Evolutionary conservation across 192 early-diverging fungal genomes (phyloP).

Genomic region (Coemansia sp.): DNA sequence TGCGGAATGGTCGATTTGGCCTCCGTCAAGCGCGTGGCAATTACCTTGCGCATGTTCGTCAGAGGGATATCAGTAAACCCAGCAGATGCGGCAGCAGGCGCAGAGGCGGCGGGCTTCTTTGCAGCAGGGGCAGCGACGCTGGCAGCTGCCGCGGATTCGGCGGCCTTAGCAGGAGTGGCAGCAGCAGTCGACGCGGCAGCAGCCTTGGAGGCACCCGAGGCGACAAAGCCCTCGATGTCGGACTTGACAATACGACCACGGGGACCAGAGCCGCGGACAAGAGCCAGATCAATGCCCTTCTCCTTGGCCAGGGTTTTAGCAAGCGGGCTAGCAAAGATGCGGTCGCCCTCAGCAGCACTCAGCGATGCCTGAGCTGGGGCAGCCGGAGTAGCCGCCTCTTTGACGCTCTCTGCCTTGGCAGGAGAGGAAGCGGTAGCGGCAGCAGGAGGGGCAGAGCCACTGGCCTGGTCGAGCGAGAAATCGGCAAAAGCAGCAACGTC

Average conservation of each 20-base stretch:
- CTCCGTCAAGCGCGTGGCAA: conserved; percentile 75
- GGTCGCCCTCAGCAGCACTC: conserved; percentile 43
- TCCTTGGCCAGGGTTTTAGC: conserved; percentile 88
- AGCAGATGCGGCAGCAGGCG: conserved; percentile 24
- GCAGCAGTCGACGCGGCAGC: conserved; percentile 45
- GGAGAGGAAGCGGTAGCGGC: conserved; percentile 7
- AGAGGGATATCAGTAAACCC: conserved; percentile 75
- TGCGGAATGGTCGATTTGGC: conserved; percentile 77
- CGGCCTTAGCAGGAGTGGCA: conserved; percentile 20
- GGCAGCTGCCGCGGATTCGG: background rate
- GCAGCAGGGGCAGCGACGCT: conserved; percentile 29
- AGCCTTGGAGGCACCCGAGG: conserved; percentile 27
- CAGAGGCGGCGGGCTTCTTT: conserved; percentile 53
- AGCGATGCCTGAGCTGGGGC: conserved; percentile 29
- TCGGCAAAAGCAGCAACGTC: conserved; percentile 88
- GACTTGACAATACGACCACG: conserved; percentile 88
- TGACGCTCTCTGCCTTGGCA: conserved; percentile 23
- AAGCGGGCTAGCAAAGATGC: conserved; percentile 83
- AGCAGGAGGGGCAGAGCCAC: conserved; percentile 46
- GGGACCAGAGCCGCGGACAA: conserved; percentile 86
- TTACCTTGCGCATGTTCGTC: conserved; percentile 81
- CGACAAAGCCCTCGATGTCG: conserved; percentile 75
- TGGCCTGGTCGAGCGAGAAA: conserved; percentile 66
- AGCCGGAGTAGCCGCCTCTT: conserved; percentile 48
- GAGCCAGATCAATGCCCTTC: conserved; percentile 74